Percentiles rank a stretch among this genome's conserved stretches.
These are phyloP conservation scores for Lavandula angustifolia DNA, from an alignment of 257 asterid genomes.

Conservation along the genomic window DNA sequence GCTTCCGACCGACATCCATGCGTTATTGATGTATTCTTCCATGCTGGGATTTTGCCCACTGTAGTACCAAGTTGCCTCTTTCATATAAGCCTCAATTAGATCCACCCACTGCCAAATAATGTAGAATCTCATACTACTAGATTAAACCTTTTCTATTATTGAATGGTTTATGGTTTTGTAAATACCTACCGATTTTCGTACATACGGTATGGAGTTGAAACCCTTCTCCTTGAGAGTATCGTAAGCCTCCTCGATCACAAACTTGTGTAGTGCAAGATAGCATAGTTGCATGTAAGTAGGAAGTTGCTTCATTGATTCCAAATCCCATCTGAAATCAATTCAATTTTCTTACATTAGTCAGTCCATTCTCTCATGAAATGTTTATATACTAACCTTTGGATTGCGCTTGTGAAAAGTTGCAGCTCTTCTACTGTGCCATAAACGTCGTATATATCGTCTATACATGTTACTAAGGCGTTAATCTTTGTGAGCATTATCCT, in stretches of 20 bases:
- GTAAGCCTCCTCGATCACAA: slow-evolving; percentile 1
- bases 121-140: too few relatives aligned
- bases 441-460: neutral
- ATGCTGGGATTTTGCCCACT: too few relatives aligned
- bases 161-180: too few relatives aligned
- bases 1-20: slow-evolving; percentile 21
- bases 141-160: too few relatives aligned
- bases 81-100: too few relatives aligned
- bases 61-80: too few relatives aligned
- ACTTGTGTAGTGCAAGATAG: slow-evolving; percentile 3
- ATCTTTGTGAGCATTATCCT: neutral
- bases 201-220: neutral
- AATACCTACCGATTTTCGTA: too few relatives aligned
- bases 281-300: slow-evolving; percentile 11
- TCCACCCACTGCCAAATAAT: too few relatives aligned
- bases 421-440: neutral
- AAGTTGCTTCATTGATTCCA: neutral
- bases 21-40: too few relatives aligned
- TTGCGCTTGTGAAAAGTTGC: neutral
- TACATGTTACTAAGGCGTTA: neutral
- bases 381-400: slow-evolving; percentile 1
- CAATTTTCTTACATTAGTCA: too few relatives aligned
- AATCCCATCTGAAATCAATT: slow-evolving; percentile 4
- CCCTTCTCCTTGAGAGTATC: neutral
- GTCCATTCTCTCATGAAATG: too few relatives aligned